Base-by-base conservation (phyloP, 805 yeast species). In the Nematodospora valgi region DNA sequence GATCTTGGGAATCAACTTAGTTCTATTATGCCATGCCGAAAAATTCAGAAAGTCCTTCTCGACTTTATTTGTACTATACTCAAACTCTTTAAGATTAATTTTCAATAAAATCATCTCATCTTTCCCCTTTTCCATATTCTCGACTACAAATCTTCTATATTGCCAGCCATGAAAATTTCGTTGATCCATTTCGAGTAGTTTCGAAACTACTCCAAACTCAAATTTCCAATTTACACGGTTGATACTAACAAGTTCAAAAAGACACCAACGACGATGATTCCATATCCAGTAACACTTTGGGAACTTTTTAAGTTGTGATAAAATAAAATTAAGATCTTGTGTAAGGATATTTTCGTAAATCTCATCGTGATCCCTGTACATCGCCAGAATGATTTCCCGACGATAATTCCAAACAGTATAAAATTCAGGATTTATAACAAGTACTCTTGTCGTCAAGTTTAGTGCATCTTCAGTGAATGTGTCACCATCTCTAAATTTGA, bases 221-320 rank as follows among this genome's bases (percentile, higher is more conserved):
- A 50, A 54, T n/a, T 64, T 55, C 93, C 94, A 87, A 35, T 80
- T 61, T 8, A 82, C 76, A 23, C 51, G 47, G 2, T 71, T 67
- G 22, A 76, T 74, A 13, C 65, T 53, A 23, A 74, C 70, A 26
- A 66, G 39, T 39, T 54, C 51, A 35, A 47, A 48, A 25, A 91
- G 58, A 28, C 84, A 73, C 98, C 98, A 93, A 8, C 74, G 62
- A 23, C 98, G 68, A 54, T 93, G 97, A 47, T 81, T 84, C 97
- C 98, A 93, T 9, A 93, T 80, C 96, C 98, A 93, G 53, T 93
- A 93, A 26, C 89, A 86, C 55, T 93, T 93, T 1, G 98, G 98
- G 45, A 61, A 80, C 37, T 68, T 59, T 36, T 74, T 74, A 47
- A 93, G 59, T 44, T 78, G 74, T 0, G 54, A 58, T 62, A 81